Conservation (phyloP, 768 basidiomycete species). For the Hygrocybe punicea region DNA sequence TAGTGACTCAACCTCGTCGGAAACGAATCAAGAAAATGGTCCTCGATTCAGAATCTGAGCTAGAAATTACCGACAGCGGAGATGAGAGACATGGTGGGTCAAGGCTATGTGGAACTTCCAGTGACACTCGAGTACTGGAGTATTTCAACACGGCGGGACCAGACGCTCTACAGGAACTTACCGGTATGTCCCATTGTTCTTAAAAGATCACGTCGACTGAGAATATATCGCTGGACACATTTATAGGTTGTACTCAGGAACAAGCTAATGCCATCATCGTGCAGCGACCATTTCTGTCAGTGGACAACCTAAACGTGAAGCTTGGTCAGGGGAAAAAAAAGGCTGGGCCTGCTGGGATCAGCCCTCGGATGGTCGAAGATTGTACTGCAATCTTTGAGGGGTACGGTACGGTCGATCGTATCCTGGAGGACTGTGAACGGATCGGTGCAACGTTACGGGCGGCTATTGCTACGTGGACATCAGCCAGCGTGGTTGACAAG, state of each 20-base stretch:
- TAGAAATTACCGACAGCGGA: conserved; percentile 48
- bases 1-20: conserved; percentile 40
- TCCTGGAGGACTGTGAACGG: conserved; percentile 83
- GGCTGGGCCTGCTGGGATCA: conserved; percentile 75
- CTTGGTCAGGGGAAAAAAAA: conserved; percentile 88
- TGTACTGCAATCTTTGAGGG: conserved; percentile 80
- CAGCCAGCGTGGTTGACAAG: conserved; percentile 34
- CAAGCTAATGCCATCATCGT: conserved; percentile 78
- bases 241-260: conserved; percentile 67
- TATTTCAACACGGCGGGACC: conserved; percentile 64
- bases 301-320: conserved; percentile 71
- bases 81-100: conserved; percentile 37
- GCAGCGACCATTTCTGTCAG: conserved; percentile 74
- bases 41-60: conserved; percentile 67
- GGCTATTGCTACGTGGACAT: conserved; percentile 77
- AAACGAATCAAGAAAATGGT: conserved; percentile 58
- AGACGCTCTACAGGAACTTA: conserved; percentile 70
- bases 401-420: conserved; percentile 83
- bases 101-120: conserved; percentile 30
- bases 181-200: conserved; percentile 46
- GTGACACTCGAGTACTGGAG: conserved; percentile 53
- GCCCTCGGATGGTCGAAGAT: conserved; percentile 86
- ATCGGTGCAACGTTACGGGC: conserved; percentile 73
- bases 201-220: neutral
- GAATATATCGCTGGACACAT: neutral